Conservation (phyloP, 495 filamentous ascomycete species). For the Pseudevernia furfuracea region DNA sequence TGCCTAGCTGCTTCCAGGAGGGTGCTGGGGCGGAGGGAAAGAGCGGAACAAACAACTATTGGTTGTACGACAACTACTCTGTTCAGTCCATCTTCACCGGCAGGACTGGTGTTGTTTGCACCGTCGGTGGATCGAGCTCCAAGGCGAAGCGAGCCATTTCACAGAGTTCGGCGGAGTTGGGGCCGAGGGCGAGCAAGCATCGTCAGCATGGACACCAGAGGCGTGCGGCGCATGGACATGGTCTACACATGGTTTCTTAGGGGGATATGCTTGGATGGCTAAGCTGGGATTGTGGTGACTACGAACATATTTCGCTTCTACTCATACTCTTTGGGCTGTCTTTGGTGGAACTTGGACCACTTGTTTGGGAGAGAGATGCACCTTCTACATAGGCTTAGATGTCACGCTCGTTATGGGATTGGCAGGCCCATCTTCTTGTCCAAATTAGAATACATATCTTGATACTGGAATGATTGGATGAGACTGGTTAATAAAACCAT, state of each 20-base stretch:
- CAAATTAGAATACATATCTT: neutral
- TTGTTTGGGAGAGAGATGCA: neutral
- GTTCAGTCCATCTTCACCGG: neutral
- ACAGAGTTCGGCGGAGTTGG: neutral
- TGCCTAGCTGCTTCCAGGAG: neutral
- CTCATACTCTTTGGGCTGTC: neutral
- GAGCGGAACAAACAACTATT: neutral
- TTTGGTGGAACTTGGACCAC: neutral
- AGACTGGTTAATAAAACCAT: neutral
- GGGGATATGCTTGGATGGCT: neutral
- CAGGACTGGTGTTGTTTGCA: neutral
- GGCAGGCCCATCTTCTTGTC: conserved; percentile 3
- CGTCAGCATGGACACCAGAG: conserved; percentile 1
- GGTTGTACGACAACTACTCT: neutral
- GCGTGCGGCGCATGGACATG: neutral
- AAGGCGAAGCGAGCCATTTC: neutral
- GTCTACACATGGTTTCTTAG: neutral
- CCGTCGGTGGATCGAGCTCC: neutral
- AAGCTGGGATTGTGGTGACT: neutral
- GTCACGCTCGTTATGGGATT: conserved; percentile 2
- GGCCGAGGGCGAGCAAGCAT: neutral
- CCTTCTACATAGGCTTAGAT: neutral
- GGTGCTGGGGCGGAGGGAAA: neutral
- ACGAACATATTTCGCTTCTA: conserved; percentile 4
- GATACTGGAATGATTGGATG: neutral